Evolutionary conservation across 192 early-diverging fungal genomes (phyloP).

Genomic region (Coemansia sp.): DNA sequence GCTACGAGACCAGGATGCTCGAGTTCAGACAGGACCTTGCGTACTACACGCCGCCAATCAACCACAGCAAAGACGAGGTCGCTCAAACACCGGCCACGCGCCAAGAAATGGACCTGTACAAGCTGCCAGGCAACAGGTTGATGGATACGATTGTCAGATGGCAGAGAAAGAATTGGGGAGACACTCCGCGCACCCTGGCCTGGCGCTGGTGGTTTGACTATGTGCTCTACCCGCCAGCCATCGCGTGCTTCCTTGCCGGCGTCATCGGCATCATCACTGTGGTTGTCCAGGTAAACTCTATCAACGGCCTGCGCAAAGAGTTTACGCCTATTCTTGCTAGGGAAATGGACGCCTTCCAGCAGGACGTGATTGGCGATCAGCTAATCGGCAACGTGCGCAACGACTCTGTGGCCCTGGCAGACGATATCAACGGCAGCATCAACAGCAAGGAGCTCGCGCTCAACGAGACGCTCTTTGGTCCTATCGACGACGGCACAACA

Average conservation of each 20-base stretch:
- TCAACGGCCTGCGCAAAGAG: slow-evolving; percentile 36
- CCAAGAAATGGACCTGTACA: slow-evolving; percentile 41
- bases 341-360: slow-evolving; percentile 29
- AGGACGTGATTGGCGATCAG: slow-evolving; percentile 19
- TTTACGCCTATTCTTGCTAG: slow-evolving; percentile 31
- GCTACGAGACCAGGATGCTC: slow-evolving; percentile 21
- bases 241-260: slow-evolving; percentile 50
- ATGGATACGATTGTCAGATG: slow-evolving; percentile 20
- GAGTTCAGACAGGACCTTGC: slow-evolving; percentile 38
- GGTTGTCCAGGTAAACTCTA: slow-evolving; percentile 26
- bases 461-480: slow-evolving; percentile 41
- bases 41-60: slow-evolving; percentile 20
- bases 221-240: slow-evolving; percentile 38
- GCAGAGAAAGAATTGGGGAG: slow-evolving; percentile 18
- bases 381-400: slow-evolving; percentile 27
- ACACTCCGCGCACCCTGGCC: slow-evolving; percentile 22
- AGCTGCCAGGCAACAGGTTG: slow-evolving; percentile 31
- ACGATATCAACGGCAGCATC: slow-evolving; percentile 34
- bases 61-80: slow-evolving; percentile 12
- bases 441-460: slow-evolving; percentile 15
- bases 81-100: slow-evolving; percentile 25
- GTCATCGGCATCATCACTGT: slow-evolving; percentile 30
- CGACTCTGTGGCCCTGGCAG: slow-evolving; percentile 31
- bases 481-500: slow-evolving; percentile 30
- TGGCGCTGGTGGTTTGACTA: slow-evolving; percentile 56